Evolutionary conservation across 257 asterid species (phyloP), one percentile per base, ranked within the genome.

Genomic region (Avicennia marina): DNA sequence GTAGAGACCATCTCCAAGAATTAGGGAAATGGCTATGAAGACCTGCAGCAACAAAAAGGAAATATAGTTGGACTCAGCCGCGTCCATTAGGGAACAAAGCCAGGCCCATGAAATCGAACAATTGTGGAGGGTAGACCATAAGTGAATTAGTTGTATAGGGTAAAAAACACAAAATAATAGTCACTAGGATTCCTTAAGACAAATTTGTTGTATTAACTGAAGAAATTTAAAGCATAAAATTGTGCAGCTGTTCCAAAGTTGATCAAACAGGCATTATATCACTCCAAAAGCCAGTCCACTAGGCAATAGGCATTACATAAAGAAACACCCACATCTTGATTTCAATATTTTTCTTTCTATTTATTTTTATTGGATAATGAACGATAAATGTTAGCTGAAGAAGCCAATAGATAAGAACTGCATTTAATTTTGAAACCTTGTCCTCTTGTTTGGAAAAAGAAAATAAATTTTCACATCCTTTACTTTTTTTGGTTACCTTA

Each of bases 1-100:
- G 80, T 90, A 90, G 67, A 90, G 76, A 41, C 98, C 96, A 75
- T 90, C 98, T 11, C 98, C 98, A 47, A 90, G 85, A 57, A 90
- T 87, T 33, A 90, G 85, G 42, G 95, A 68, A 73, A 81, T 87
- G 52, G 96, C 91, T 54, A 90, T 80, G 74, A 90, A 87, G 53
- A 90, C 95, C 98, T 87, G 88, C 25, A 52, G 55, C 42, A 51
- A 52, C 36, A 54, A 32, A 36, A 54, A 62, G 29, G 34, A 67
- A 41, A 51, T 1, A 24, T 36, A 56, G 19, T 4, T 29, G 19
- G 49, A 68, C 20, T 62, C 42, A 58, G 58, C 53, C 38, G 39
- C 50, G 34, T 27, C 31, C 49, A 9, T 15, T 17, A 33, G 2
- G 31, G 38, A 48, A 53, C 24, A 33, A 42, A 6, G 36, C 15